phyloP scores from a whole-genome alignment of 441 rosid species.

The Metrosideros polymorpha region DNA sequence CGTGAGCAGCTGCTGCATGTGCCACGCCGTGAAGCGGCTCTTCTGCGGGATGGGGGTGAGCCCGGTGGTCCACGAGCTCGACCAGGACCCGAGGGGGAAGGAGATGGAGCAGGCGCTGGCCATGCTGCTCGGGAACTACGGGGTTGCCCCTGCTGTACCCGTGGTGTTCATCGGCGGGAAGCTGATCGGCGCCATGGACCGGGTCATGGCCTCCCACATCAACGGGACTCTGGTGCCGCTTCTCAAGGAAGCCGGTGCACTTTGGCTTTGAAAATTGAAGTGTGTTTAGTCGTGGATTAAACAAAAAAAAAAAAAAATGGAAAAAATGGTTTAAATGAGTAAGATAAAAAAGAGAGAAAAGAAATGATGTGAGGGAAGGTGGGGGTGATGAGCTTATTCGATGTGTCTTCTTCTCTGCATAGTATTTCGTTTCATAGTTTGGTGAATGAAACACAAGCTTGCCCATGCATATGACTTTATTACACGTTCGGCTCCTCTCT shows the following conservation, averaged over 20 bases:
- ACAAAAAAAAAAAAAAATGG: too few relatives aligned
- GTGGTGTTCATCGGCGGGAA: slow-evolving; percentile 63
- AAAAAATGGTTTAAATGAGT: background rate
- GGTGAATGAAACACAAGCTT: background rate
- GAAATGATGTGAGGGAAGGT: background rate
- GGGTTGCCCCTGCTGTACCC: slow-evolving; percentile 20
- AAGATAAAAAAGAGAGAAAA: background rate
- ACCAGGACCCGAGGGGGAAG: slow-evolving; percentile 45
- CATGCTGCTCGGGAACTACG: slow-evolving; percentile 22
- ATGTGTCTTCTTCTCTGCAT: background rate
- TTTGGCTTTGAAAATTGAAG: slow-evolving; percentile 34
- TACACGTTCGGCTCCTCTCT: background rate
- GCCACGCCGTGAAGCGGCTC: slow-evolving; percentile 59
- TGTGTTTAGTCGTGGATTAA: too few relatives aligned
- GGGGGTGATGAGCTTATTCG: background rate
- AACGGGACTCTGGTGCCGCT: slow-evolving; percentile 59
- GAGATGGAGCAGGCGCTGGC: slow-evolving; percentile 41
- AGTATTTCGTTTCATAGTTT: background rate
- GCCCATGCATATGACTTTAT: background rate
- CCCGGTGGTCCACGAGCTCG: slow-evolving; percentile 59
- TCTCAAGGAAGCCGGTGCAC: slow-evolving; percentile 70
- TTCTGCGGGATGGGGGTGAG: slow-evolving; percentile 67
- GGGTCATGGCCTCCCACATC: slow-evolving; percentile 64
- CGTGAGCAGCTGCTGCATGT: slow-evolving; percentile 62
- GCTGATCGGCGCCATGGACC: slow-evolving; percentile 50